Percentiles rank a stretch among this genome's conserved stretches.
Evolutionary conservation across 2,329 filamentous ascomycete species (phyloP).

Genomic region (Aspergillus neoniger): DNA sequence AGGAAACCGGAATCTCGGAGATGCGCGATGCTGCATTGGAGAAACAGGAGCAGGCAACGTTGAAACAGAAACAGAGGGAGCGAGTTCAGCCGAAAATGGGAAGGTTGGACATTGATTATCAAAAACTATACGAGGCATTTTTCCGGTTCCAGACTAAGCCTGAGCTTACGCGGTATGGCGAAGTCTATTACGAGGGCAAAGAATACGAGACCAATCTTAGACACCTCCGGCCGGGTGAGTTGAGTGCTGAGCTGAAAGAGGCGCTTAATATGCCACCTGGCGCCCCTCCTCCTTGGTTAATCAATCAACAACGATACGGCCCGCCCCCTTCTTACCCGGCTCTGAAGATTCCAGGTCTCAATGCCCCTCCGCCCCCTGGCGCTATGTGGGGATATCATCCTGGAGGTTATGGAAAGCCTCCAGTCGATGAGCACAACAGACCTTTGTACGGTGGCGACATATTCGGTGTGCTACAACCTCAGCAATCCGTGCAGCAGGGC

Average conservation of each 20-base stretch:
- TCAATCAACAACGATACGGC: constrained; percentile 92
- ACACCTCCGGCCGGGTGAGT: constrained; percentile 84
- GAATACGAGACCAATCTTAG: constrained; percentile 94
- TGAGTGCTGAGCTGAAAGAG: constrained; percentile 86
- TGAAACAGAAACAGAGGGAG: constrained; percentile 96
- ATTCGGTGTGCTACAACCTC: constrained; percentile 72
- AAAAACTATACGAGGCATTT: constrained; percentile 97
- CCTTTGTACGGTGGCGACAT: constrained; percentile 93
- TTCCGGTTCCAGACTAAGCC: constrained; percentile 98
- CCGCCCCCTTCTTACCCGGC: constrained; percentile 93
- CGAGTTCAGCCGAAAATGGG: constrained; percentile 94
- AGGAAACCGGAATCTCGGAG: constrained; percentile 94
- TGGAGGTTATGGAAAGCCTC: constrained; percentile 94
- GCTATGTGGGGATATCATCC: constrained; percentile 94
- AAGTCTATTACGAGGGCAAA: constrained; percentile 99
- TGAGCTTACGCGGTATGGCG: constrained; percentile 87
- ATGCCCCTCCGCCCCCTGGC: constrained; percentile 85
- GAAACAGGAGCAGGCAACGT: constrained; percentile 85
- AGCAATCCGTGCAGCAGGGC: constrained; percentile 63
- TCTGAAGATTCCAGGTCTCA: constrained; percentile 91
- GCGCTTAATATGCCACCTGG: constrained; percentile 91
- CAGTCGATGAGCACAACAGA: constrained; percentile 87
- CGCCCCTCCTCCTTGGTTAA: constrained; percentile 92
- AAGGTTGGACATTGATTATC: constrained; percentile 96
- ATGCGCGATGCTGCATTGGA: constrained; percentile 97